Evolutionary conservation across 129 eudicot species (phyloP), one percentile per base, ranked within the genome.

Genomic region (Flaveria bidentis): DNA sequence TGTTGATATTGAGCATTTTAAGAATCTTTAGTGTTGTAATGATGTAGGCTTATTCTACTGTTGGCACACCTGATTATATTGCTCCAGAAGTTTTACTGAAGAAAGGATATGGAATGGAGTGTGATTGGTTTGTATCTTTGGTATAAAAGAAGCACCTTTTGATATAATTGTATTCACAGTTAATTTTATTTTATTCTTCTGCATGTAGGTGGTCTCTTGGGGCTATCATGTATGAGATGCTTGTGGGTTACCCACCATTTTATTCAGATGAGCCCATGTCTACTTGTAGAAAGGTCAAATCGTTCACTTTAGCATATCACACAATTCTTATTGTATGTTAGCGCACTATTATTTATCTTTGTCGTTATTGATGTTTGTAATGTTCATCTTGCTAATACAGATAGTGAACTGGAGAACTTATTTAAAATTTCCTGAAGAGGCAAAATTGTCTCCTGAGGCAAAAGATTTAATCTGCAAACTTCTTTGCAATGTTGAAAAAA

Each of bases 201-300:
- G 76, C 49, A 17, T 7, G 5, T 77, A 94, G 99, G 99, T 94
- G 99, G 99, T 94, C 99, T 83, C 94, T 94, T 75, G 98, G 98
- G 68, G 98, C 98, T 56, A 94, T 94, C 69, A 90, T 91, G 98
- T 94, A 94, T 86, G 99, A 94, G 82, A 94, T 94, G 99, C 99
- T 94, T 82, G 97, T 94, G 5, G 99, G 99, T 13, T 94, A 89
- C 76, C 99, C 99, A 22, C 99, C 99, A 28, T 94, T 94, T 66
- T 94, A 94, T 86, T 94, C 99, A 61, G 99, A 94, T 36, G 99
- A 94, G 69, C 99, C 99, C 57, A 89, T 94, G 99, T 89, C 97
- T 56, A 94, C 99, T 49, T 94, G 99, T 84, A 87, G 97, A 67
- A 94, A 94, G 99, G 99, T 94, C 80, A 76, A 69, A 39, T 67